Evolutionary conservation across 2,329 filamentous ascomycete genomes (phyloP).

Genomic region (Aureobasidium lini): DNA sequence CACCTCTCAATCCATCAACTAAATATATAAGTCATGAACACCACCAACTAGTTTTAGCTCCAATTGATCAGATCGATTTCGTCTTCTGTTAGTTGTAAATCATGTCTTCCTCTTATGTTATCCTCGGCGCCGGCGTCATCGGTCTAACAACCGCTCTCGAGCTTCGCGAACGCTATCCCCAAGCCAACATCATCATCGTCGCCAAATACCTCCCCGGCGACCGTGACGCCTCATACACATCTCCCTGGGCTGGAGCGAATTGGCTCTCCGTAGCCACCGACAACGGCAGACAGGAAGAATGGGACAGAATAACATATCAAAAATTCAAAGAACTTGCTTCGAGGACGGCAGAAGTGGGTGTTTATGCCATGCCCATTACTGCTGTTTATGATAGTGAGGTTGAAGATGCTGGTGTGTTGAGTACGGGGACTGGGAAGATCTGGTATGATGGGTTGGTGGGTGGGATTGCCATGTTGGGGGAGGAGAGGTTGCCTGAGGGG

Average conservation of each 20-base stretch:
- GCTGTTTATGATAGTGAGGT: background rate
- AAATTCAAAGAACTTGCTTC: background rate
- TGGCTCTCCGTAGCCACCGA: conserved; percentile 58
- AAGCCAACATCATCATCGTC: conserved; percentile 56
- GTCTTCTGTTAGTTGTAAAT: background rate
- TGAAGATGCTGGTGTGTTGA: background rate
- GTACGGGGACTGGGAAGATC: background rate
- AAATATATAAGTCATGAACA: background rate
- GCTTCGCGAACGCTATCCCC: conserved; percentile 29
- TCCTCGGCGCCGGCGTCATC: conserved; percentile 46
- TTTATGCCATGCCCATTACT: background rate
- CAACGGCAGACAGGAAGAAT: conserved; percentile 4
- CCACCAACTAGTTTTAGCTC: too few relatives aligned
- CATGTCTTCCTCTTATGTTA: conserved; percentile 28
- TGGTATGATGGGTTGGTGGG: conserved; percentile 6
- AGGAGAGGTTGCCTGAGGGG: background rate
- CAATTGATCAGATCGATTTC: conserved; percentile 21
- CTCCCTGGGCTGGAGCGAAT: conserved; percentile 78
- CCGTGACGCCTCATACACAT: conserved; percentile 77
- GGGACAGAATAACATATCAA: background rate
- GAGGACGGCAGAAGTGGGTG: background rate
- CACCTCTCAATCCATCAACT: background rate
- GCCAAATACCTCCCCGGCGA: conserved; percentile 85
- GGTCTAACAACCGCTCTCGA: conserved; percentile 55
- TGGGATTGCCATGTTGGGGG: background rate